Percentiles rank a stretch among this genome's conserved stretches.
Evolutionary conservation across 208 protist genomes (phyloP).

Genomic region (Trypanosoma cruzi): DNA sequence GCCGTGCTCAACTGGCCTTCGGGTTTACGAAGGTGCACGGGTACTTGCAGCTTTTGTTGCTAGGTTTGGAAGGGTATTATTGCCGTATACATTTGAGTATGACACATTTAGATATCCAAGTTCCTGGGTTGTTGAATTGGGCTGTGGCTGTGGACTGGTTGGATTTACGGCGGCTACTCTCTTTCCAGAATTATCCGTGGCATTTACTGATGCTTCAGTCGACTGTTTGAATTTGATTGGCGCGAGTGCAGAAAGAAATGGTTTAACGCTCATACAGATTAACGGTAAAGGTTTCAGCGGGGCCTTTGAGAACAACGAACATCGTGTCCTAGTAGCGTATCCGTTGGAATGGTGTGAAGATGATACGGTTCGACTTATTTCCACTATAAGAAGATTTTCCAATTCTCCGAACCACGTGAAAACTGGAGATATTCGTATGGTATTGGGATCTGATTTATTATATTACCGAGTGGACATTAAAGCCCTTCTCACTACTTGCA

Average conservation of each 20-base stretch:
- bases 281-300: neutral
- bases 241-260: conserved; percentile 13
- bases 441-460: conserved; percentile 69
- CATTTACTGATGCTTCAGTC: conserved; percentile 60
- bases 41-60: conserved; percentile 61
- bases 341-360: conserved; percentile 44
- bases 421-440: conserved; percentile 23
- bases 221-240: conserved; percentile 52
- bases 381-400: conserved; percentile 12
- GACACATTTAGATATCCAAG: neutral
- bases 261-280: neutral
- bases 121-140: conserved; percentile 50
- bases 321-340: conserved; percentile 25
- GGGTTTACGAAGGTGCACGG: conserved; percentile 71
- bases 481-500: conserved; percentile 43
- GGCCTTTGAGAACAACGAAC: too few species aligned
- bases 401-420: neutral
- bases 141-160: conserved; percentile 67
- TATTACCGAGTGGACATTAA: conserved; percentile 73
- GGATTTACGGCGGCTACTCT: conserved; percentile 40
- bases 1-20: conserved; percentile 61
- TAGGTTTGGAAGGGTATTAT: conserved; percentile 33
- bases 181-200: conserved; percentile 31
- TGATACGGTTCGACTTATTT: conserved; percentile 22
- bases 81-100: conserved; percentile 11